phyloP scores from a whole-genome alignment of 257 asterid species.

The Eustoma russellianum region DNA sequence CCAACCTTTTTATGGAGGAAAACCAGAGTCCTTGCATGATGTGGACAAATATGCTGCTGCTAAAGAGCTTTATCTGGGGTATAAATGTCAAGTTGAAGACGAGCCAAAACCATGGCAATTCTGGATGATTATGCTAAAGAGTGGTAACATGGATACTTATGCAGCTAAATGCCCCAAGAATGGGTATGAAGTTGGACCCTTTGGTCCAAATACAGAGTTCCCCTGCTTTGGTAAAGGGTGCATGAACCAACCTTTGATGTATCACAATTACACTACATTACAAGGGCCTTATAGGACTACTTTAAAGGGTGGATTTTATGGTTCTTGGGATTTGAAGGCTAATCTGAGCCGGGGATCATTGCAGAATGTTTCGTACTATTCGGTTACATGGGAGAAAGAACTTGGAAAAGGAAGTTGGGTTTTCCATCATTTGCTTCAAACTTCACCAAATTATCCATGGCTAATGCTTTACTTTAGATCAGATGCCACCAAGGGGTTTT shows the following conservation, averaged over 20 bases:
- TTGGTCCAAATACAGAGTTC: conserved; percentile 36
- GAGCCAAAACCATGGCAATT: conserved; percentile 72
- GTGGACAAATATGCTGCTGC: conserved; percentile 54
- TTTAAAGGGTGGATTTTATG: conserved; percentile 63
- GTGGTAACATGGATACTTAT: conserved; percentile 74
- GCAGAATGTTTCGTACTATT: conserved; percentile 39
- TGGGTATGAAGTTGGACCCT: conserved; percentile 44
- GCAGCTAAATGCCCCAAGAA: conserved; percentile 71
- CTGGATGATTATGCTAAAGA: conserved; percentile 90
- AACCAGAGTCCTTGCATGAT: conserved; percentile 21
- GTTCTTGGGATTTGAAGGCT: conserved; percentile 59
- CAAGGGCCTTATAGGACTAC: conserved; percentile 27
- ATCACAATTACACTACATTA: conserved; percentile 55
- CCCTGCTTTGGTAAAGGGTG: conserved; percentile 79
- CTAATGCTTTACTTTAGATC: conserved; percentile 82
- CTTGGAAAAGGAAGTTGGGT: conserved; percentile 70
- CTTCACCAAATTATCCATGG: conserved; percentile 80
- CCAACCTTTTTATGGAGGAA: conserved; percentile 34
- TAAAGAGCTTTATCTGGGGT: conserved; percentile 58
- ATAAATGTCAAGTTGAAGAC: conserved; percentile 62
- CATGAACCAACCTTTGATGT: conserved; percentile 70
- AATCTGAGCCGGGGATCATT: conserved; percentile 17
- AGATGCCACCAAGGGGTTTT: conserved; percentile 61
- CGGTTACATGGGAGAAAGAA: conserved; percentile 71
- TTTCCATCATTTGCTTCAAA: conserved; percentile 55